Base-by-base conservation (phyloP, 2,329 filamentous ascomycete genomes). In the Fusarium sp. region DNA sequence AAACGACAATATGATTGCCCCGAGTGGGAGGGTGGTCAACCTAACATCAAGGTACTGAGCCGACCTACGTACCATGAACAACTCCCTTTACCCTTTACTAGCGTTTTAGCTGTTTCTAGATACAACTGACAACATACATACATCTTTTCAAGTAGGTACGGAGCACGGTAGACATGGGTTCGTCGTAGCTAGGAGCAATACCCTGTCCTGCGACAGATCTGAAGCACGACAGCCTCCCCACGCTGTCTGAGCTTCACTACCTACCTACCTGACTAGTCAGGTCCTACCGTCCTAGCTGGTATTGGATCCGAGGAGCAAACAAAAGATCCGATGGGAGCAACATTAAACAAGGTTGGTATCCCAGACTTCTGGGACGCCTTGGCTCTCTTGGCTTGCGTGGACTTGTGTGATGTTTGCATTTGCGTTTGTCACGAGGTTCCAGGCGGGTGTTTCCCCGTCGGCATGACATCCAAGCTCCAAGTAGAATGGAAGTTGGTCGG, bases 201-300 rank as follows among this genome's bases (percentile, higher is more conserved):
- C 84, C 84, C 80, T 83, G 81, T 83, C 77, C 81, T 86, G 84
- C 80, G 83, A 87, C 85, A 85, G 78, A 82, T 82, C 80, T 86
- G 85, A 87, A 78, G 85, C 85, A 86, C 75, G 67, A 78, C 70
- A 74, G 70, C 66, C 65, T 75, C 73, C 65, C 74, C 70, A 77
- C 71, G 70, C 61, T 70, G 77, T 76, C 66, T 71, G 67, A 66
- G 67, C 66, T 70, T 70, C 45, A 60, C 70, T 54, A 48, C 69
- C 69, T 64, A 61, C 69, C 69, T 64, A 61, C 57, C 45, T 39
- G 45, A 60, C 57, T 60, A 60, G 45, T 38, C 44, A 60, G 57
- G 57, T 35, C 32, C 64, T 57, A 66, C 47, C 32, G 50, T 44
- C 65, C 45, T 53, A 26, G 32, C 66, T 51, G 61, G 53, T 54